A percentile compares a stretch with the other conserved stretches of the same genome.
These are phyloP conservation scores for Cymodocea nodosa DNA, from an alignment of 116 monocot species.

Conservation along the genomic window DNA sequence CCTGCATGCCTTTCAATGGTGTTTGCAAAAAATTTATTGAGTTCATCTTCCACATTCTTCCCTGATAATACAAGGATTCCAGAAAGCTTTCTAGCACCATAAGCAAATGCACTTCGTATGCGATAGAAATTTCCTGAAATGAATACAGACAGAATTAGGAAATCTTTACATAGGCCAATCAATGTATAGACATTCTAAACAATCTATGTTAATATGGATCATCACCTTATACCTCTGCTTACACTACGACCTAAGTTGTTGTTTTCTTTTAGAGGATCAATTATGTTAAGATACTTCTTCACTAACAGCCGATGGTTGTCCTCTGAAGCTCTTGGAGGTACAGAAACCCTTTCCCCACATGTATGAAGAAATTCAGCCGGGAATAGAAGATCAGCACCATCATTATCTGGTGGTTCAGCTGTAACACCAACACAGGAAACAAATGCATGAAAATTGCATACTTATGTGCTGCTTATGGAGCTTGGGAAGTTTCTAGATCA, in stretches of 20 bases:
- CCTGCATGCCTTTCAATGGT: conserved; percentile 48
- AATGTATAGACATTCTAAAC: not conserved
- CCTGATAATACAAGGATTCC: conserved; percentile 19
- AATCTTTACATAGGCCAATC: not conserved
- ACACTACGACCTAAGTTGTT: conserved; percentile 91
- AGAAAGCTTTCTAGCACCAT: conserved; percentile 58
- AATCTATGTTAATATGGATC: not conserved
- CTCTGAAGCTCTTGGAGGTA: conserved; percentile 22
- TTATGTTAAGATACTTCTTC: conserved; percentile 63
- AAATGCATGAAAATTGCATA: not conserved
- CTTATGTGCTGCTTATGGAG: not conserved
- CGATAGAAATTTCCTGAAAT: conserved; percentile 61
- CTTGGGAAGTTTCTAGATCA: not conserved
- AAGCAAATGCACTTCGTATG: conserved; percentile 68
- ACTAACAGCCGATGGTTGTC: conserved; percentile 20
- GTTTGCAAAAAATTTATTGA: conserved; percentile 48
- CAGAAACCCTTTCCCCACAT: conserved; percentile 21
- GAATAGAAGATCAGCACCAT: conserved; percentile 22
- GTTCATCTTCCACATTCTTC: conserved; percentile 26
- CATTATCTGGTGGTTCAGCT: conserved; percentile 33
- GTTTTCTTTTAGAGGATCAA: conserved; percentile 66
- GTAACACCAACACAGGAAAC: not conserved
- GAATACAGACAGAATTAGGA: not conserved
- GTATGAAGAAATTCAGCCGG: conserved; percentile 28
- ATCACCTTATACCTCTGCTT: conserved; percentile 35